phyloP scores from a whole-genome alignment of 176 grass and related monocot species.

The Luzula sylvatica region DNA sequence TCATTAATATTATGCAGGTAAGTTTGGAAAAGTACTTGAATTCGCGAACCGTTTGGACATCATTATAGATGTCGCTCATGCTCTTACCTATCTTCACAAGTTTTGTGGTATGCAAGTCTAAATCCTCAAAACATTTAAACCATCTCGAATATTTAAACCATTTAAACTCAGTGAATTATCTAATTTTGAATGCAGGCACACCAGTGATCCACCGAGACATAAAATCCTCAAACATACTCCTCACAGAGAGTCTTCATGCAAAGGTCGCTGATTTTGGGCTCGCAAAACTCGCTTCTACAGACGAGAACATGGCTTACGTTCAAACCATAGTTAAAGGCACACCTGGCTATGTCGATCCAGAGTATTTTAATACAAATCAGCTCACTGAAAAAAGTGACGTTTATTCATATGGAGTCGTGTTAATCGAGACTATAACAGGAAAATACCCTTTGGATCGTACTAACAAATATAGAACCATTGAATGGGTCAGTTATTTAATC shows the following conservation, averaged over 20 bases:
- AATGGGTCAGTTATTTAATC: conserved; percentile 11
- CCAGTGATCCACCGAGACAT: conserved; percentile 56
- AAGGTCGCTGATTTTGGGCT: conserved; percentile 97
- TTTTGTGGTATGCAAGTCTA: conserved; percentile 36
- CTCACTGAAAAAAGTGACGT: conserved; percentile 95
- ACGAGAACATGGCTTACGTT: conserved; percentile 33
- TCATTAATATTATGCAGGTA: conserved; percentile 25
- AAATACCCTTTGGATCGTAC: conserved; percentile 11
- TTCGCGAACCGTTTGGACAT: conserved; percentile 50
- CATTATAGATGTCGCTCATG: conserved; percentile 89
- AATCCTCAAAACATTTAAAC: background rate
- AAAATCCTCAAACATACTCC: conserved; percentile 56
- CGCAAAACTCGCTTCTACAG: conserved; percentile 42
- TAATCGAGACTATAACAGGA: conserved; percentile 58
- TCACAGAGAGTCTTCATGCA: conserved; percentile 67
- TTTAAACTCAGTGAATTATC: background rate
- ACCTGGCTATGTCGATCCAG: conserved; percentile 90
- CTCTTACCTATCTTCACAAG: conserved; percentile 86
- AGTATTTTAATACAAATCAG: conserved; percentile 87
- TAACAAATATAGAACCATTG: conserved; percentile 4
- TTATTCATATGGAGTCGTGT: conserved; percentile 82
- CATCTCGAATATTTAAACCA: background rate
- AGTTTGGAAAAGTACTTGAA: conserved; percentile 38
- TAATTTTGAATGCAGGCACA: conserved; percentile 33
- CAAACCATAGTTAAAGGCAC: conserved; percentile 89